Evolutionary conservation across 495 filamentous ascomycete species (phyloP).

Genomic region (Parachaetomium inaequale): DNA sequence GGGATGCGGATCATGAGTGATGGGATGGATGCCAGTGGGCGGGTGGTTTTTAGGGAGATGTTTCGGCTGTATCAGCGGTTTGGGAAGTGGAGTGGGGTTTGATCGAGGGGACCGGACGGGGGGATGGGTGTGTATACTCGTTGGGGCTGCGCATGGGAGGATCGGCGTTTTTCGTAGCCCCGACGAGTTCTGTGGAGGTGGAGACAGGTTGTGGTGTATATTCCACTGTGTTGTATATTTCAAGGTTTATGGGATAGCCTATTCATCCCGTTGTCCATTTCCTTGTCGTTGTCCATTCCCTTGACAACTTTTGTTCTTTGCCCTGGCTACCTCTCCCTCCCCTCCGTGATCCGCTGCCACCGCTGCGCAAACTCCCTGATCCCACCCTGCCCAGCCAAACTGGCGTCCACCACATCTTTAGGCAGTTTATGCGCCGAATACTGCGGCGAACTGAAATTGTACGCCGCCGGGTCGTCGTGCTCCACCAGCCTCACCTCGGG

Average conservation of each 20-base stretch:
- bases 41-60: constrained; percentile 68
- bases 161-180: not conserved
- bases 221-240: too few species aligned
- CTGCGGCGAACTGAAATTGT: constrained; percentile 75
- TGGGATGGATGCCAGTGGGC: constrained; percentile 61
- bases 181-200: too few species aligned
- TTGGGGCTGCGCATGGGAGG: not conserved
- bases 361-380: constrained; percentile 82
- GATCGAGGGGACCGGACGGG: not conserved
- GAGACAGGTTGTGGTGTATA: too few species aligned
- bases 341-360: constrained; percentile 69
- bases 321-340: constrained; percentile 9
- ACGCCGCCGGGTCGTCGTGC: constrained; percentile 80
- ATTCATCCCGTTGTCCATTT: too few species aligned
- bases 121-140: not conserved
- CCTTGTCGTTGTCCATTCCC: too few species aligned
- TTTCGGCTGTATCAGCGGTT: constrained; percentile 66
- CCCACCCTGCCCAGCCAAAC: constrained; percentile 64
- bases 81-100: constrained; percentile 64
- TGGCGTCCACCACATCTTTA: constrained; percentile 90
- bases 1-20: constrained; percentile 64
- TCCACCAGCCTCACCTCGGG: constrained; percentile 81
- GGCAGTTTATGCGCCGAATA: constrained; percentile 96
- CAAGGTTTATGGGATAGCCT: too few species aligned
- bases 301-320: not conserved